These are phyloP conservation scores for Sporodiniella umbellata DNA, from an alignment of 371 early-diverging fungal species.

Conservation along the genomic window DNA sequence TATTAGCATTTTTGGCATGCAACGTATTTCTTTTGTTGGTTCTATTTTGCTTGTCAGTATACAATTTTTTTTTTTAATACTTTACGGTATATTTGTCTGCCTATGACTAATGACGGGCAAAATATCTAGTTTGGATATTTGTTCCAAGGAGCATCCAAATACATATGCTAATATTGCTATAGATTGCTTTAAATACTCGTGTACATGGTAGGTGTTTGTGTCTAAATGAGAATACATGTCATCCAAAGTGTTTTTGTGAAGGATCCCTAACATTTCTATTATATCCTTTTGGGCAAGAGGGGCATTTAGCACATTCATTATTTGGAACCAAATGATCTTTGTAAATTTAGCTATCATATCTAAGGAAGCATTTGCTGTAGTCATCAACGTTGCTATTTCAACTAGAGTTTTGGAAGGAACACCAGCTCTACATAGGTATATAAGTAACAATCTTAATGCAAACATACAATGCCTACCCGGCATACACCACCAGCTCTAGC, in stretches of 20 bases:
- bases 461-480: slow-evolving; percentile 30
- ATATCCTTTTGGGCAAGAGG: slow-evolving; percentile 28
- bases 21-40: slow-evolving; percentile 28
- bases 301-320: slow-evolving; percentile 27
- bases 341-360: slow-evolving; percentile 32
- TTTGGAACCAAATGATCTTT: slow-evolving; percentile 50
- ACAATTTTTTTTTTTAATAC: not conserved
- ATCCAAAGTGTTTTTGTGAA: slow-evolving; percentile 35
- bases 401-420: slow-evolving; percentile 33
- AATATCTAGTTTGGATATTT: slow-evolving; percentile 37
- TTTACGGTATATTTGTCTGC: slow-evolving; percentile 29
- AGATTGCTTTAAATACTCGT: slow-evolving; percentile 37
- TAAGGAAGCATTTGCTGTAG: slow-evolving; percentile 23
- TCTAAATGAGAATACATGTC: slow-evolving; percentile 18
- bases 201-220: slow-evolving; percentile 20
- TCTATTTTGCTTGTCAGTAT: slow-evolving; percentile 4
- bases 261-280: slow-evolving; percentile 39
- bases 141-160: slow-evolving; percentile 34
- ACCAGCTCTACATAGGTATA: slow-evolving; percentile 29
- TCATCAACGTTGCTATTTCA: slow-evolving; percentile 36
- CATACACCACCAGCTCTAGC: slow-evolving; percentile 39
- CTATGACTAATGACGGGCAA: slow-evolving; percentile 35
- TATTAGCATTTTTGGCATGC: slow-evolving; percentile 15
- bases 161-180: slow-evolving; percentile 37
- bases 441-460: not conserved